Base-by-base conservation (phyloP, 352 stramenopile genomes). In the Phytophthora melonis region DNA sequence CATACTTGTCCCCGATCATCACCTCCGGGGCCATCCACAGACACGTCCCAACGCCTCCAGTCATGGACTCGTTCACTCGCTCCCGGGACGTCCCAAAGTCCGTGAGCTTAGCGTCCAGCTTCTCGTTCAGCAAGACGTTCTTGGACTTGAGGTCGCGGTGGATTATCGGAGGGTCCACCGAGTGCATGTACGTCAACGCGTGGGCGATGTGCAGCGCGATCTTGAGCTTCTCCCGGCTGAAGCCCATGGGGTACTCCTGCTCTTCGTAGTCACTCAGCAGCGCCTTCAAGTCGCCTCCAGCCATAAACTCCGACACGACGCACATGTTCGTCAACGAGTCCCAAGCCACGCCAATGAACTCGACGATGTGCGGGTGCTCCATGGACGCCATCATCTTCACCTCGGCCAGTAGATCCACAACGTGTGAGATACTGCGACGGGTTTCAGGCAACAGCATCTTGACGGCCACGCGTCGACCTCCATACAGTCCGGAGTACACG, bases 241-340 rank as follows among this genome's bases (percentile, higher is more conserved):
- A 84, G 5, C 80, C 80, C 18, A 63, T 61, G 1, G 68, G 67
- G 21, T 58, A 43, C 1, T 75, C 2, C 1, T 70, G 69, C 11
- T 74, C 58, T 19, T 77, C 66, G 45, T 74, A 77, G 21, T 78
- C 60, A 11, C 34, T 72, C 36, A 92, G 43, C 14, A 90, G 47
- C 0, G 69, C 67, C 19, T 82, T 78, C 39, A 92, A 77, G 58
- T 90, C 80, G 6, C 82, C 84, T 47, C 84, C 82, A 41, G 70
- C 76, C 79, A 90, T 86, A 60, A 80, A 90, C 63, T 92, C 81
- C 13, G 82, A 82, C 19, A 92, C 60, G 9, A 90, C 70, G 16
- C 80, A 80, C 32, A 91, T 75, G 3, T 89, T 81, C 0, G 61
- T 67, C 13, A 89, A 65, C 11, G 68, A 75, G 32, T 89, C 77